Evolutionary conservation across 768 basidiomycete genomes (phyloP), one percentile per base, ranked within the genome.

Genomic region (Hericium rajendrae): DNA sequence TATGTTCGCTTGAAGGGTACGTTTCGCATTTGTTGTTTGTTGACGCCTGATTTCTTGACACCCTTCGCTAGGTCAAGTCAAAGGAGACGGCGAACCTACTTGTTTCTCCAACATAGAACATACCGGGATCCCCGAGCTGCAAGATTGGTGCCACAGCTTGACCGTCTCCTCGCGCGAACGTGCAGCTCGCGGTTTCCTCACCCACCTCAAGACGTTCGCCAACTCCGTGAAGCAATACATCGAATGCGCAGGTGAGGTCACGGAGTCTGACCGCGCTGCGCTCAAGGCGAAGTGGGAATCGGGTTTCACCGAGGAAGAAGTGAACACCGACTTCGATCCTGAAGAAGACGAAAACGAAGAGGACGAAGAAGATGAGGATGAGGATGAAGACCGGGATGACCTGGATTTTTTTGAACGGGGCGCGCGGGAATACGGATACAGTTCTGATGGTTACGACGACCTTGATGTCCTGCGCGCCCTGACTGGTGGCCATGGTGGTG

Each of bases 201-300:
- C 70, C 9, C 77, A 79, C 28, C 66, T 83, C n/a, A 73, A 71
- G 57, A 71, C 76, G 1, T 83, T 84, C 60, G 70, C 73, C 3
- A 74, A 70, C 26, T 74, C 75, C 2, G 72, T 84, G 2, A 68
- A 73, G 51, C 71, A 71, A 3, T 83, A 79, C 64, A 71, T 83
- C 20, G 64, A 74, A 49, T 78, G 79, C 20, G 76, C 80, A 54
- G 76, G 76, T 16, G 77, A 78, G 40, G 78, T 84, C 32, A 82
- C 78, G 5, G 70, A 64, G 6, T 69, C 63, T 12, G 83, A 84
- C 64, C 74, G 80, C n/a, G 75, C 73, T 57, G 59, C 69, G 8
- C 68, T 85, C 56, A 76, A 78, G 6, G 71, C 71, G 24, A 74
- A 76, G 60, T 84, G 80, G 81, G 81, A 81, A 62, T 78, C 80